Percentiles rank a stretch among this genome's conserved stretches.
Conservation (phyloP, 2,329 filamentous ascomycete genomes). For the Parastagonospora nodorum region DNA sequence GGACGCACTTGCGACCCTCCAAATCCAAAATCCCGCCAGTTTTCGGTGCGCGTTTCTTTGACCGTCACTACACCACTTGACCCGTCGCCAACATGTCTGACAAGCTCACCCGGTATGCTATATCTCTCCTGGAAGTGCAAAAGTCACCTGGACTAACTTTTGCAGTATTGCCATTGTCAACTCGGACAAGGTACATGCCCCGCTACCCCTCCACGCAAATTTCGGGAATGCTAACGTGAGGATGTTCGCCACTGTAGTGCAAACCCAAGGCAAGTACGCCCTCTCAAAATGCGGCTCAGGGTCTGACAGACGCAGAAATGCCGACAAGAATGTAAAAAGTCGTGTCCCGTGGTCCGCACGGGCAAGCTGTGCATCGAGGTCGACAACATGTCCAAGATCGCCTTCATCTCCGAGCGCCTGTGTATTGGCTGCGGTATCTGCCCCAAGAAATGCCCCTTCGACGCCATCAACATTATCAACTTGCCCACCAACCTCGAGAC, state of each 20-base stretch:
- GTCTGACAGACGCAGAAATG: conserved; percentile 73
- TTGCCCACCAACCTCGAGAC: conserved; percentile 98
- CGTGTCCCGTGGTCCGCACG: conserved; percentile 94
- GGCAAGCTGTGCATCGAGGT: conserved; percentile 99
- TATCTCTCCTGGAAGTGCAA: background rate
- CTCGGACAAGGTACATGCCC: conserved; percentile 79
- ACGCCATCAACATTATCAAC: conserved; percentile 99
- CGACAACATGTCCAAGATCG: conserved; percentile 82
- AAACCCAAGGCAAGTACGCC: conserved; percentile 74
- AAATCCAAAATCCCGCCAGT: conserved; percentile 23
- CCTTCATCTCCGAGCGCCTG: conserved; percentile 94
- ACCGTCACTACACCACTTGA: conserved; percentile 12
- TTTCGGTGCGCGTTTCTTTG: conserved; percentile 11
- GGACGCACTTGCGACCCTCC: conserved; percentile 17
- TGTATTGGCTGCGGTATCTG: conserved; percentile 99
- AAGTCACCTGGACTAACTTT: conserved; percentile 19
- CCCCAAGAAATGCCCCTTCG: conserved; percentile 98
- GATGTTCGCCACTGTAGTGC: conserved; percentile 66
- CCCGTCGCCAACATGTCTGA: conserved; percentile 70
- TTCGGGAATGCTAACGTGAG: conserved; percentile 37
- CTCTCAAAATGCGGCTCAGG: conserved; percentile 20
- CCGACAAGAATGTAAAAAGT: conserved; percentile 98
- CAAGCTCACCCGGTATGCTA: conserved; percentile 85
- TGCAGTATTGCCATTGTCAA: conserved; percentile 94
- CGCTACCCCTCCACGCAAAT: conserved; percentile 50